Evolutionary conservation across 2,329 filamentous ascomycete species (phyloP).

Genomic region (Nemania diffusa): DNA sequence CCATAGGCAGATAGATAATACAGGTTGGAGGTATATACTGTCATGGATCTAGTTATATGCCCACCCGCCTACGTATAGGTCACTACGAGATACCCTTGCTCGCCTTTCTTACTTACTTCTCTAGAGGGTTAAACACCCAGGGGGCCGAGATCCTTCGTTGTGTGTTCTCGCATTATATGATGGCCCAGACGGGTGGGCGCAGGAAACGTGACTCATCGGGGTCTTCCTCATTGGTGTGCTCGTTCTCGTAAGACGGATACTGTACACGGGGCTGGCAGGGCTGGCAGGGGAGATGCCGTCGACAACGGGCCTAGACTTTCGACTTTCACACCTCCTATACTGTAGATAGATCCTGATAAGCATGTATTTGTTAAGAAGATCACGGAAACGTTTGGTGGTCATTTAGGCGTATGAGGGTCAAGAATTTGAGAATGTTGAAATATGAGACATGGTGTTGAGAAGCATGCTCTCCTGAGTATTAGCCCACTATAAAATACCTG

Average conservation of each 20-base stretch:
- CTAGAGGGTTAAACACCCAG: neutral
- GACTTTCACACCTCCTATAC: too few relatives aligned
- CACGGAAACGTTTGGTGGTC: too few relatives aligned
- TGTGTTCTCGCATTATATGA: neutral
- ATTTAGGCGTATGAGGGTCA: too few relatives aligned
- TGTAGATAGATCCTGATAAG: neutral
- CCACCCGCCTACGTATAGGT: too few relatives aligned
- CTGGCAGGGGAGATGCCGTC: neutral
- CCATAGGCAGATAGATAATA: neutral
- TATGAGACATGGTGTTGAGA: slow-evolving; percentile 2
- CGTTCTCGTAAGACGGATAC: neutral
- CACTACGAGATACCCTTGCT: too few relatives aligned
- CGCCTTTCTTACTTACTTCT: neutral
- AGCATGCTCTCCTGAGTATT: too few relatives aligned
- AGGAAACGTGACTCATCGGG: slow-evolving; percentile 23
- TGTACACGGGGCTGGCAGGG: neutral
- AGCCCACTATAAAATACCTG: neutral
- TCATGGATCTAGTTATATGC: too few relatives aligned
- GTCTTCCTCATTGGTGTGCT: slow-evolving; percentile 12
- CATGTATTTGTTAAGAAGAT: too few relatives aligned
- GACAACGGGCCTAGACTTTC: slow-evolving; percentile 3
- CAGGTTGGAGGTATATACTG: too few relatives aligned
- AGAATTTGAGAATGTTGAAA: neutral
- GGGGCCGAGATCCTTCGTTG: neutral
- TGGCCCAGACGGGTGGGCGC: neutral